Percentiles rank a stretch among this genome's conserved stretches.
phyloP scores from a whole-genome alignment of 305 asterid genomes.

The Solanum hybrid region DNA sequence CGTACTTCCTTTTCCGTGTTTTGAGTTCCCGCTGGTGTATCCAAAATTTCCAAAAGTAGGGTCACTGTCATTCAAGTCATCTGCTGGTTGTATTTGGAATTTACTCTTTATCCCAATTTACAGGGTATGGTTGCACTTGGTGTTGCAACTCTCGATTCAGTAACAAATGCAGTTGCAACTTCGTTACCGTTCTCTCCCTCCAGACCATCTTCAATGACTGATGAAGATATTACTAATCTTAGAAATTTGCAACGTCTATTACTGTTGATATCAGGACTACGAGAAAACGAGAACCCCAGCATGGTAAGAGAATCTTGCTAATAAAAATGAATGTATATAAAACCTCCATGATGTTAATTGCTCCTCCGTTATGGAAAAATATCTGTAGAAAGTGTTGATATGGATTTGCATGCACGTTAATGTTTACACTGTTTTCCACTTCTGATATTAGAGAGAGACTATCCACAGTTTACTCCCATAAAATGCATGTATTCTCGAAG shows the following conservation, averaged over 20 bases:
- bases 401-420: neutral
- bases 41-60: neutral
- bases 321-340: neutral
- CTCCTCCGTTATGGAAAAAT: neutral
- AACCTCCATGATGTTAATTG: neutral
- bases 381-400: neutral
- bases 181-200: slow-evolving; percentile 52
- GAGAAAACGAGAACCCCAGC: slow-evolving; percentile 29
- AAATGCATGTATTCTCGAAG: neutral
- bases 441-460: neutral
- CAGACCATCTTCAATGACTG: slow-evolving; percentile 47
- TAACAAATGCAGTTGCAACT: slow-evolving; percentile 36
- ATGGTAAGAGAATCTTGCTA: slow-evolving; percentile 26
- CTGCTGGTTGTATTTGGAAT: neutral
- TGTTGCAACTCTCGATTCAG: slow-evolving; percentile 57
- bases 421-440: neutral
- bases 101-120: slow-evolving; percentile 1
- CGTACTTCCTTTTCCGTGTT: neutral
- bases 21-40: neutral
- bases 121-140: slow-evolving; percentile 98
- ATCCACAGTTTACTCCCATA: neutral
- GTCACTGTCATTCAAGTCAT: neutral
- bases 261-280: slow-evolving; percentile 48
- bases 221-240: slow-evolving; percentile 71
- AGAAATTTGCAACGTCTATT: slow-evolving; percentile 67